phyloP scores from a whole-genome alignment of 2,329 filamentous ascomycete species.

The Xylariaceae sp. region DNA sequence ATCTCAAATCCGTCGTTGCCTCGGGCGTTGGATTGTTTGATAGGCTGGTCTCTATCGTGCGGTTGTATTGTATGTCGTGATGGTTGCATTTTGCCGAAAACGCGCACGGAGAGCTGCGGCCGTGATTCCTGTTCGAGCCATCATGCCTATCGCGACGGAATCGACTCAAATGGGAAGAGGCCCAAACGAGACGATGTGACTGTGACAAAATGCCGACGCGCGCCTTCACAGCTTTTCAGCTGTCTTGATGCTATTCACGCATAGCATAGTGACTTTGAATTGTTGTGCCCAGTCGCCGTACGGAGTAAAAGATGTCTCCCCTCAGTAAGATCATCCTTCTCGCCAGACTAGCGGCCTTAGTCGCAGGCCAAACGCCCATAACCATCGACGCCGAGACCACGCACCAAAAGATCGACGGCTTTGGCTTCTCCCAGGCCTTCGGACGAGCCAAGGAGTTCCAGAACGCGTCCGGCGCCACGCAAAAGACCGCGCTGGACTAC shows the following conservation, averaged over 20 bases:
- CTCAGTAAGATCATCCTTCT: slow-evolving; percentile 6
- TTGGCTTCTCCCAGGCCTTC: slow-evolving; percentile 46
- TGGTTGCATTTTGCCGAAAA: too few species aligned
- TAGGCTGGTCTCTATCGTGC: too few species aligned
- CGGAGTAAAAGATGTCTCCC: slow-evolving; percentile 1
- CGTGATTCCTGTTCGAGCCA: neutral
- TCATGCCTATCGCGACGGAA: neutral
- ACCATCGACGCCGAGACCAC: slow-evolving; percentile 26
- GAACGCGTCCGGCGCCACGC: slow-evolving; percentile 29
- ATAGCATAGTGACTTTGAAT: neutral
- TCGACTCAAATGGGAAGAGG: neutral
- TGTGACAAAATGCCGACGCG: neutral
- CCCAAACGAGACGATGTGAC: neutral
- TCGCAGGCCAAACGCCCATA: slow-evolving; percentile 23
- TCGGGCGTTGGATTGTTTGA: too few species aligned
- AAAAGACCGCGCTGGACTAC: slow-evolving; percentile 38
- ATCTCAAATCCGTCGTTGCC: too few species aligned
- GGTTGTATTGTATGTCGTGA: neutral
- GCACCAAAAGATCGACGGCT: slow-evolving; percentile 40
- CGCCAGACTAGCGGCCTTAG: slow-evolving; percentile 10
- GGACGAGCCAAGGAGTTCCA: slow-evolving; percentile 39
- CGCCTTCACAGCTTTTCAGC: neutral
- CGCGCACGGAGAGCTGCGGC: neutral
- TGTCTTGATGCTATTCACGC: neutral
- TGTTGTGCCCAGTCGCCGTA: neutral